Evolutionary conservation across 1,284 basidiomycete species (phyloP), one percentile per base, ranked within the genome.

Genomic region (Cryptococcus neoformans): DNA sequence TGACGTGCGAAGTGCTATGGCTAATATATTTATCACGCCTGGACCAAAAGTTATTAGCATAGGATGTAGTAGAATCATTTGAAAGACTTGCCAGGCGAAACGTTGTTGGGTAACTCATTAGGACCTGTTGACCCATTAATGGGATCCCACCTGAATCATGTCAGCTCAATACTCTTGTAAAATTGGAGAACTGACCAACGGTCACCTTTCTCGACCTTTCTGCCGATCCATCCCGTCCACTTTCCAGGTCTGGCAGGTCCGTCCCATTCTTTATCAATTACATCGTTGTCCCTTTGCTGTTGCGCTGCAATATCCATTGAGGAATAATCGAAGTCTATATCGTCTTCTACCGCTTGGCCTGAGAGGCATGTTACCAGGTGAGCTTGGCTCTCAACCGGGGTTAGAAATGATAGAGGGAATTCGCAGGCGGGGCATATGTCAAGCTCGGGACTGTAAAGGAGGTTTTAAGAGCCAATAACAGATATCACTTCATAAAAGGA

Each of bases 11-110:
- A 93, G 73, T 6, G 84, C 81, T 37, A 79, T 80, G 63, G 80
- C 83, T 44, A 93, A 74, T 3, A 89, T 69, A 2, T 82, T 81
- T 55, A 93, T 85, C 9, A 91, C 72, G 11, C 87, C 90, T 90
- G 59, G 17, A 28, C 38, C 17, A 51, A 17, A 17, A 47, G 35
- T 44, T 42, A 51, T 36, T 38, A 28, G 21, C 46, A 28, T 46
- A 46, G 12, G 10, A 28, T 28, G 21, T 46, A 36, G 21, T 14
- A 16, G 42, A 28, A 4, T 41, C 4, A 41, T 41, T 11, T 41
- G 16, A 16, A 41, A 28, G 37, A 59, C 75, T 47, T 69, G 88
- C 89, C 86, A 56, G 90, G 89, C 0, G 84, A 84, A 66, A 83
- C 86, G 66, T 88, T 90, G 4, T 64, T 58, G 0, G 90, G 90